Evolutionary conservation across 2,329 filamentous ascomycete species (phyloP), one percentile per base, ranked within the genome.

Genomic region (Apiospora koreana): DNA sequence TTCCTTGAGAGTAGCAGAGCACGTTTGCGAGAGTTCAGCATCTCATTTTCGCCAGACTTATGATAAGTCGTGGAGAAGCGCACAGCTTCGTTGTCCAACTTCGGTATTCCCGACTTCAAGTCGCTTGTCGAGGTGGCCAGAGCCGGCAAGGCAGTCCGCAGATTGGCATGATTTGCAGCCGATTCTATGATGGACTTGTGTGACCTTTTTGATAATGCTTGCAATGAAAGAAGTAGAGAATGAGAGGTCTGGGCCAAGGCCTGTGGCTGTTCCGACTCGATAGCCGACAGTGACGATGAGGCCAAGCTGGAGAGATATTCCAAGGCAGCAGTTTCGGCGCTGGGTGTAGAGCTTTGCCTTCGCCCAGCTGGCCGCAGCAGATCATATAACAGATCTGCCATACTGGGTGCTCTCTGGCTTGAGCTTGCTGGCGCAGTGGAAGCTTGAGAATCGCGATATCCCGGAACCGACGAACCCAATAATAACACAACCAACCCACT

Each of bases 171-270:
- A 75, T 93, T 91, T 75, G 90, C 88, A 28, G 93, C 91, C 4
- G 95, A 96, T 68, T 91, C 86, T 75, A 98, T 94, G 73, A 98
- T 91, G 23, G 91, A 87, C 78, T 92, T 93, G 81, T 98, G 92
- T 0, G 95, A 97, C 75, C 93, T 93, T 76, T 97, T 97, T 9
- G 95, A 95, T 67, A 98, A 89, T 0, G 90, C 89, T 79, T 99
- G 96, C 1, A 98, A 87, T 0, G 94, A 93, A 50, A 97, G 89
- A 18, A 95, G 87, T 50, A 93, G 88, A 0, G 93, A 93, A 72
- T 98, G 94, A 3, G 93, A 92, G 69, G 91, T 87, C 76, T 98
- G 94, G 0, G 92, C 85, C n/a, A 98, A 88, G 0, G 90, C 90
- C 72, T 94, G 91, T 0, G 92, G 91, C 80, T 99, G 96, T 8